These are phyloP conservation scores for Pseudocercospora cruenta DNA, from an alignment of 2,329 filamentous ascomycete species.

Conservation along the genomic window DNA sequence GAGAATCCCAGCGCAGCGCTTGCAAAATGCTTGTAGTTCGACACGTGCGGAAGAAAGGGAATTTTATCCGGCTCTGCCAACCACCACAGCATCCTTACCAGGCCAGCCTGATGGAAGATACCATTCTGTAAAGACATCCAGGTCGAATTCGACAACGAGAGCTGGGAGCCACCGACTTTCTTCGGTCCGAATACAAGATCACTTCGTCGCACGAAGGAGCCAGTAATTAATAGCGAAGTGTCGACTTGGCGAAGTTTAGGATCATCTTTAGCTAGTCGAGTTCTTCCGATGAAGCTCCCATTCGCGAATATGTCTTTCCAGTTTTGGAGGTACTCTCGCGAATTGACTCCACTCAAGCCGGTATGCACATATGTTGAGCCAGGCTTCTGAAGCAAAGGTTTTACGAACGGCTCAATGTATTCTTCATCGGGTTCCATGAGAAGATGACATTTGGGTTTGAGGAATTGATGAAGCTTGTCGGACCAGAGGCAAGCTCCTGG, in stretches of 20 bases:
- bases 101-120: conserved; percentile 71
- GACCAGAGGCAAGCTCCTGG: conserved; percentile 82
- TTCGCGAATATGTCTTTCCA: background rate
- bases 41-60: conserved; percentile 60
- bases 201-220: conserved; percentile 37
- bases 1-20: conserved; percentile 54
- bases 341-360: conserved; percentile 20
- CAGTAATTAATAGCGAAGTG: conserved; percentile 67
- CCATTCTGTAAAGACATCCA: conserved; percentile 51
- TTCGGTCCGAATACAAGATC: background rate
- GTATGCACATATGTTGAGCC: conserved; percentile 55
- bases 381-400: conserved; percentile 45
- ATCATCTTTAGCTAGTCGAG: conserved; percentile 24
- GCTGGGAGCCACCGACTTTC: background rate
- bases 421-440: conserved; percentile 73
- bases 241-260: conserved; percentile 60
- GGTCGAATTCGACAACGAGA: conserved; percentile 67
- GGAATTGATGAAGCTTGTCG: conserved; percentile 69
- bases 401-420: conserved; percentile 64
- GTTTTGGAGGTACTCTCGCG: background rate
- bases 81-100: conserved; percentile 80
- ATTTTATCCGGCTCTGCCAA: conserved; percentile 63
- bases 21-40: conserved; percentile 6
- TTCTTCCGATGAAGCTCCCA: conserved; percentile 1
- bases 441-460: conserved; percentile 81